A percentile compares a stretch with the other conserved stretches of the same genome.
Conservation (phyloP, 768 basidiomycete species). For the Lactifluus subvellereus region DNA sequence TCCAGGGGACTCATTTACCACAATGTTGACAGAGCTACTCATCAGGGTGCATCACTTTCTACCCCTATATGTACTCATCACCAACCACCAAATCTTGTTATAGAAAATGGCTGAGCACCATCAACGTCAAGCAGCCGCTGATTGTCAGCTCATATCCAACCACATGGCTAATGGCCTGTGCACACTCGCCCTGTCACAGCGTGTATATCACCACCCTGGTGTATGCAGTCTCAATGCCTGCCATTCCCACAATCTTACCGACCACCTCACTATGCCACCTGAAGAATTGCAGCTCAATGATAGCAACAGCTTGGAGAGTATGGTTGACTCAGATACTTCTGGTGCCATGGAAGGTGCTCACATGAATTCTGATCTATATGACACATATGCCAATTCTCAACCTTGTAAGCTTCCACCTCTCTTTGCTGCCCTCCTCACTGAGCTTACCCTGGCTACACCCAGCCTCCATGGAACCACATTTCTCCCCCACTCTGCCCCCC, state of each 20-base stretch:
- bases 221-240: slow-evolving; percentile 3
- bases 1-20: slow-evolving; percentile 74
- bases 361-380: slow-evolving; percentile 56
- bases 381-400: slow-evolving; percentile 43
- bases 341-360: slow-evolving; percentile 48
- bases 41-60: slow-evolving; percentile 54
- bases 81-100: slow-evolving; percentile 12
- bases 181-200: slow-evolving; percentile 46
- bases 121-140: slow-evolving; percentile 44
- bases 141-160: slow-evolving; percentile 60
- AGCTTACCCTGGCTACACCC: not conserved
- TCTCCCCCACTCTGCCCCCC: slow-evolving; percentile 9
- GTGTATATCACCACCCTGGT: slow-evolving; percentile 43
- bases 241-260: slow-evolving; percentile 38
- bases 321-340: slow-evolving; percentile 38
- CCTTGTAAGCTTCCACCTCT: slow-evolving; percentile 4
- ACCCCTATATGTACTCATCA: not conserved
- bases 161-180: slow-evolving; percentile 60
- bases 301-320: slow-evolving; percentile 51
- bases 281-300: slow-evolving; percentile 49
- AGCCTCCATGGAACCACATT: slow-evolving; percentile 9
- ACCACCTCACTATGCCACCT: slow-evolving; percentile 47
- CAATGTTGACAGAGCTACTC: slow-evolving; percentile 65
- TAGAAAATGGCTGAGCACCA: slow-evolving; percentile 77
- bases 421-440: not conserved